A percentile compares a stretch with the other conserved stretches of the same genome.
Conservation (phyloP, 169 alveolate species). For the Perkinsus chesapeaki region DNA sequence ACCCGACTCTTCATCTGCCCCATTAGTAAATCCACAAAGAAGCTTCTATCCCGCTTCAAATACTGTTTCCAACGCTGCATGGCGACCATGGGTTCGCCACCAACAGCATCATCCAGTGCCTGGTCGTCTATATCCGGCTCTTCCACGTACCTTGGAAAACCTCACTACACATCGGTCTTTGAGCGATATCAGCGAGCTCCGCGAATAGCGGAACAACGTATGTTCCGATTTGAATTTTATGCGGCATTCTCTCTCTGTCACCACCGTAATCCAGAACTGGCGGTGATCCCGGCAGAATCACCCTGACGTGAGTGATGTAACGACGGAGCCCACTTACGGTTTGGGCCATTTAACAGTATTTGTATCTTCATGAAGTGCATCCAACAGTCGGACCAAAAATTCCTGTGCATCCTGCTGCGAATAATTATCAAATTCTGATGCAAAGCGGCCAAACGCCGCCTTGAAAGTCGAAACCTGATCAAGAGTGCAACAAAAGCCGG, state of each 20-base stretch:
- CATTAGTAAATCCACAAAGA: not conserved
- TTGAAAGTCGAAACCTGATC: not conserved
- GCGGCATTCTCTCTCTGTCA: no score
- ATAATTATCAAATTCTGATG: not conserved
- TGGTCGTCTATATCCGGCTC: not conserved
- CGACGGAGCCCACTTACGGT: not conserved
- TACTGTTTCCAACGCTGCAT: not conserved
- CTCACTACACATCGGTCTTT: no score
- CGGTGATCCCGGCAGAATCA: no score
- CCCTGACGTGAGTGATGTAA: not conserved
- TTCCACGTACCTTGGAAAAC: not conserved
- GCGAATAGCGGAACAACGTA: not conserved
- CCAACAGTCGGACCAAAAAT: not conserved
- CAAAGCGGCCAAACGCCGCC: not conserved
- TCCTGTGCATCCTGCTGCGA: not conserved
- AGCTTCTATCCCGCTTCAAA: not conserved
- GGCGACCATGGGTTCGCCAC: not conserved
- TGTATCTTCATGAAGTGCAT: not conserved
- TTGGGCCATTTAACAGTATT: not conserved
- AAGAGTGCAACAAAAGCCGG: not conserved
- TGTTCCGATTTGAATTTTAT: no score
- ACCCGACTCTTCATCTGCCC: not conserved
- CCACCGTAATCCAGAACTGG: no score
- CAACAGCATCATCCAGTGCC: not conserved
- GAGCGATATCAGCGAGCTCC: no score